Evolutionary conservation across 2,329 filamentous ascomycete genomes (phyloP), one percentile per base, ranked within the genome.

Genomic region (Fusarium sp.): DNA sequence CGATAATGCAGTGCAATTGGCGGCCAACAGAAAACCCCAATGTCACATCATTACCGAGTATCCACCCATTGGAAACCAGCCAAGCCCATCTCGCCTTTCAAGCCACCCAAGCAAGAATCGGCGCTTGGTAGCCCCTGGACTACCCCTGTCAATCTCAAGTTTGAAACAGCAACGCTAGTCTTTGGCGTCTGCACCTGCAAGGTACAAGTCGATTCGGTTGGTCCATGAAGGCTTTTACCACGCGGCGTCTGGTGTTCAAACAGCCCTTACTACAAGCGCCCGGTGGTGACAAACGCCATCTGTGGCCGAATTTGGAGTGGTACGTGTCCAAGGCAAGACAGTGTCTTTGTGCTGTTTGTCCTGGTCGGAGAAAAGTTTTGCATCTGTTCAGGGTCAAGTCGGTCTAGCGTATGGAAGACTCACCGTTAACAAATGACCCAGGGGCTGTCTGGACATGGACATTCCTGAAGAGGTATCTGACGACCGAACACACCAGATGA

Each of bases 41-140:
- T 61, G 68, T 69, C 46, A 64, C 67, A 60, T 69, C 59, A 57
- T 46, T 56, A 55, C 48, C 22, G 56, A 66, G 54, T 56, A 34
- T 69, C 70, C 70, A 73, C 70, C 27, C 40, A 67, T 34, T 64
- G 54, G 70, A 73, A 73, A 73, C 70, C 58, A 67, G 58, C 70
- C 62, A 67, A 67, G 63, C 54, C 54, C 38, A 52, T 52, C 32
- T 38, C 16, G 18, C 49, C 49, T 25, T 52, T 9, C 34, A 52
- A 43, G 49, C 49, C 49, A 60, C 53, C 54, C 48, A 64, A 65
- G 59, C 48, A 64, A 68, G 59, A 58, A 55, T 52, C 53, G 70
- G 61, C 70, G 67, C 68, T 69, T 71, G 70, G 20, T n/a, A 24
- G 25, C 70, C 67, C 67, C 65, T 73, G 65, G 29, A 24, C 41